Base-by-base conservation (phyloP, 768 basidiomycete genomes). In the Paxillus involutus region DNA sequence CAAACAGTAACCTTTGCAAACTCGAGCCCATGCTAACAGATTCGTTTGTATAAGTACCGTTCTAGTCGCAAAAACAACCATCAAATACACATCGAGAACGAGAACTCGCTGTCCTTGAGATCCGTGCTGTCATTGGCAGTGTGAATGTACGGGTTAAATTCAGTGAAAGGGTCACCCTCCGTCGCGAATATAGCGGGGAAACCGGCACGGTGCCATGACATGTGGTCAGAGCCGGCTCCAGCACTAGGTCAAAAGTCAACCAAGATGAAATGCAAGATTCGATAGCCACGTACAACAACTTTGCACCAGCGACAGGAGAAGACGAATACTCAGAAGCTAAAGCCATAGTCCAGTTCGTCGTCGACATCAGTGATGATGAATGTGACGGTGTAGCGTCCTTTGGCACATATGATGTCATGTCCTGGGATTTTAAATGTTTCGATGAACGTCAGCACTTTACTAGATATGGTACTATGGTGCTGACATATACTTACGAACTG, bases 1-100 rank as follows among this genome's bases (percentile, higher is more conserved):
- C 80, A 82, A 12, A 84, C 74, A 16, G 74, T 80, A 17, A 86
- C 71, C 68, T 84, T 85, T 24, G 80, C 78, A 60, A 86, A 21
- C 65, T 85, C 80, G 21, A 81, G 68, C 49, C 80, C 80, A 62
- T 84, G 80, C 49, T 65, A 59, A 53, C 21, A 3, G 73, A 43
- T 61, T 63, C 10, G 65, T 52, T 71, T 74, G 71, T 81, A 81
- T 40, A n/a, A 21, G 9, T 12, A 37, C 9, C 35, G 4, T 12
- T 29, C 32, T 11, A 10, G 6, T 33, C 7, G 10, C 10, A 33
- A 3, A 33, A 11, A 46, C 24, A 11, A 26, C 24, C 11, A 21
- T n/a, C 13, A 37, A 30, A 42, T 26, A 17, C 44, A 29, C 33
- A 66, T 70, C 59, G 75, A 68, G 61, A 69, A 71, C 12, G 74